These are phyloP conservation scores for Fusarium longipes DNA, from an alignment of 2,329 filamentous ascomycete genomes.

Conservation along the genomic window DNA sequence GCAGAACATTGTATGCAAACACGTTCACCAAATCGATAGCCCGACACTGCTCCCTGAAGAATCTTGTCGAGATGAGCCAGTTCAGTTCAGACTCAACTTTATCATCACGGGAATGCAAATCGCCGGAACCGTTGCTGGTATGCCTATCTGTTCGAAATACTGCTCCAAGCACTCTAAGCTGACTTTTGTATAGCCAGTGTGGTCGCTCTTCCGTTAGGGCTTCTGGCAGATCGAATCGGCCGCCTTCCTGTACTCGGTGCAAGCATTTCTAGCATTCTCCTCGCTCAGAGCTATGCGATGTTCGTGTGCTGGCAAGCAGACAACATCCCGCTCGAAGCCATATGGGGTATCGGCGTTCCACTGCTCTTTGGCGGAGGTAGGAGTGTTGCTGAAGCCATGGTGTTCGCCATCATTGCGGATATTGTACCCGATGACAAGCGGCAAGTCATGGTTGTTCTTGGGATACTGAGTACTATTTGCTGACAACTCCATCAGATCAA, in stretches of 20 bases:
- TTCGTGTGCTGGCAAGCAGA: slow-evolving; percentile 37
- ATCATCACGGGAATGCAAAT: slow-evolving; percentile 39
- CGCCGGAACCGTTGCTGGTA: slow-evolving; percentile 37
- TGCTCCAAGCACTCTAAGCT: background rate
- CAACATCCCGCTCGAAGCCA: slow-evolving; percentile 36
- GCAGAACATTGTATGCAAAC: slow-evolving; percentile 44
- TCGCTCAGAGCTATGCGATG: slow-evolving; percentile 40
- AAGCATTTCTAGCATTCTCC: slow-evolving; percentile 42
- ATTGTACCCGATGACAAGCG: slow-evolving; percentile 24
- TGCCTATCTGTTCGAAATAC: background rate
- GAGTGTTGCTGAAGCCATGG: slow-evolving; percentile 45
- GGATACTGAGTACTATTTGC: background rate
- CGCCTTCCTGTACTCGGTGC: slow-evolving; percentile 42
- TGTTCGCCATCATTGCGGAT: slow-evolving; percentile 46
- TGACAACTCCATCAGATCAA: slow-evolving; percentile 25
- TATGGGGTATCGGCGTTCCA: slow-evolving; percentile 41
- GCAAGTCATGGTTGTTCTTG: slow-evolving; percentile 5
- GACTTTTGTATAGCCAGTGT: slow-evolving; percentile 31
- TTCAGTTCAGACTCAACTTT: slow-evolving; percentile 41
- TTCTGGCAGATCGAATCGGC: slow-evolving; percentile 41
- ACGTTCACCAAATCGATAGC: background rate
- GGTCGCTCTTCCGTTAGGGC: slow-evolving; percentile 38
- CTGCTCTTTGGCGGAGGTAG: slow-evolving; percentile 44
- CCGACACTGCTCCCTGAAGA: slow-evolving; percentile 31
- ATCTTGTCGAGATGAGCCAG: slow-evolving; percentile 30